Base-by-base conservation (phyloP, 2,329 filamentous ascomycete species). In the Aspergillus brunneoviolaceus region DNA sequence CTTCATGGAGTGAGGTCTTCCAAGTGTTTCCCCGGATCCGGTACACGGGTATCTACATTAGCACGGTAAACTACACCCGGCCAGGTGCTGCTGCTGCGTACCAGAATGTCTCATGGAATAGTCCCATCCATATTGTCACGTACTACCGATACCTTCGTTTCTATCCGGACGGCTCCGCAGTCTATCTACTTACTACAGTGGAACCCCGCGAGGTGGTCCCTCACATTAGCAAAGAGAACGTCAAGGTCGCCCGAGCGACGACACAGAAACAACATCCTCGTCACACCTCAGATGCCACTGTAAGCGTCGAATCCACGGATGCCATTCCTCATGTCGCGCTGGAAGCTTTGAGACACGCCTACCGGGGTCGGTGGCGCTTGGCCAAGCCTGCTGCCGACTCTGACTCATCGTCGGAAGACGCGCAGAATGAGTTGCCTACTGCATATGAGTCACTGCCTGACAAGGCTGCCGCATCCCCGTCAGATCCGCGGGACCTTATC, bases 131-230 rank as follows among this genome's bases (percentile, higher is more conserved):
- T 73, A 96, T 98, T 60, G 92, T 99, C 52, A 99, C 95, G 0
- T 99, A 98, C 79, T 99, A 96, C 79, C 91, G 95, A 60, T 99
- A 98, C 77, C 85, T 99, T 3, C 90, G 95, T 56, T 95, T 99
- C 80, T 95, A 95, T 79, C 90, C 92, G 25, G 91, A 98, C 74
- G 95, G 95, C 29, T 89, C 89, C 1, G 87, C 85, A 64, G 87
- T 98, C 60, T 91, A 88, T 57, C 83, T 99, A 1, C 83, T 96
- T 39, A 91, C 90, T 0, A 96, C 91, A 0, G 78, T 85, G 5
- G 91, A 96, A 72, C 95, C 95, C 0, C 78, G 84, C n/a, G 91
- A 96, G 19, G 90, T 98, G 12, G 91, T 99, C 0, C 91, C 92
- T 58, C 85, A 94, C 69, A 82, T 99, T 21, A 91, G 86, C 42